These are phyloP conservation scores for Cyphellophora europaea DNA, from an alignment of 2,329 filamentous ascomycete species.

Conservation along the genomic window DNA sequence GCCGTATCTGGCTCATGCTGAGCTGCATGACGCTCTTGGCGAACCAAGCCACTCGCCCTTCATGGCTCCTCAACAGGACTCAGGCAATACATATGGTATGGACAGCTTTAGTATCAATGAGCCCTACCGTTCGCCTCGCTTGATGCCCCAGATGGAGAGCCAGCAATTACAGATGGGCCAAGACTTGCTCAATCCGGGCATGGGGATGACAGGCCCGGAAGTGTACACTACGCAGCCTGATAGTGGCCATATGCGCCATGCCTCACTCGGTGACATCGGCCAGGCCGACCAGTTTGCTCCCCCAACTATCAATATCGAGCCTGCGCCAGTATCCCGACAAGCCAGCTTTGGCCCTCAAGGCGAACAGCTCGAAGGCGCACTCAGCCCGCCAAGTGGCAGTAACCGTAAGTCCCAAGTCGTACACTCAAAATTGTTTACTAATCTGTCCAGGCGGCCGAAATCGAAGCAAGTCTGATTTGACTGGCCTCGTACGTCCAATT, in stretches of 20 bases:
- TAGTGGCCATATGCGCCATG: conserved; percentile 35
- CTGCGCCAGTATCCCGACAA: conserved; percentile 58
- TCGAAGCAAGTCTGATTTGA: conserved; percentile 50
- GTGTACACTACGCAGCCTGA: conserved; percentile 42
- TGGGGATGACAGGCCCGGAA: conserved; percentile 34
- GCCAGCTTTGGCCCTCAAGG: conserved; percentile 59
- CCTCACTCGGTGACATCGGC: conserved; percentile 52
- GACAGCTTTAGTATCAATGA: conserved; percentile 64
- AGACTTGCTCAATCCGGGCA: conserved; percentile 25
- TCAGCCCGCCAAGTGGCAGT: conserved; percentile 60
- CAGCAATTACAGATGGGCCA: conserved; percentile 22
- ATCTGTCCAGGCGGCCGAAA: conserved; percentile 39
- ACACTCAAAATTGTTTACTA: conserved; percentile 7
- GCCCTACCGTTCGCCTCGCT: conserved; percentile 57
- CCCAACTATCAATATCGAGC: conserved; percentile 92
- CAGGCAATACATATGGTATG: conserved; percentile 69
- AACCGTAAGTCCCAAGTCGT: conserved; percentile 20
- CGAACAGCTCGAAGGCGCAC: conserved; percentile 60
- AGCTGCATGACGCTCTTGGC: no score
- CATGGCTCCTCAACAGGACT: conserved; percentile 62
- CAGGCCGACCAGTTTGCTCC: conserved; percentile 70
- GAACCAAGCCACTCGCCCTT: conserved; percentile 74
- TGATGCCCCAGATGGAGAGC: conserved; percentile 53
- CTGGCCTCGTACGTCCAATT: conserved; percentile 23
- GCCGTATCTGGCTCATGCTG: conserved; percentile 67